Evolutionary conservation across 257 asterid genomes (phyloP), one percentile per base, ranked within the genome.

Genomic region (Fraxinus cuspidata): DNA sequence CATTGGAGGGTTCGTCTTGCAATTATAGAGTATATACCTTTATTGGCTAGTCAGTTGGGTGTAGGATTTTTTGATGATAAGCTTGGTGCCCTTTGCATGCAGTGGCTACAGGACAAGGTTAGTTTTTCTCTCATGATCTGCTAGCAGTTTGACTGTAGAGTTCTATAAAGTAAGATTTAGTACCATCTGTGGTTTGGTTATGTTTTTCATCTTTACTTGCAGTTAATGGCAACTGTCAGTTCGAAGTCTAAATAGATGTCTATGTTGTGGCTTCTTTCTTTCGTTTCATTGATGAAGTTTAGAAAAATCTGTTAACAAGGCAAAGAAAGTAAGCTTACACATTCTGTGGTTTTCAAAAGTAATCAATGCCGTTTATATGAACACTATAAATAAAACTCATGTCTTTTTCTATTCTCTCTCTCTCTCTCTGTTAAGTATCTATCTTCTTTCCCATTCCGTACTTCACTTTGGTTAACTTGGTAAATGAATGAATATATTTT

Each of bases 1-100:
- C 97, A 92, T 78, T 92, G 97, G 97, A 86, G 97, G 77, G 97
- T 92, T 67, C 89, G 97, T 21, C 96, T 92, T 40, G 97, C 97
- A 74, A 92, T 92, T 60, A 92, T 92, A n/a, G 97, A 92, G 79
- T 92, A 92, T 81, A 92, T 92, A 77, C 97, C 97, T 77, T 81
- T 91, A 71, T 84, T 91, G 87, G 97, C 97, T 49, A 91, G 97
- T 79, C 97, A 91, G 51, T 77, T 91, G 74, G 97, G 96, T 72
- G 90, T 92, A 42, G 94, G 96, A 2, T 92, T 92, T 87, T 92
- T 92, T 47, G 97, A 92, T 77, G 96, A 92, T 76, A 92, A 92
- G 83, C 91, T 92, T 23, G 97, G 97, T 69, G 96, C 94, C 34
- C 97, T 92, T 77, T 92, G 97, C 86, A 92, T 92, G 97, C 96